Percentiles rank a stretch among this genome's conserved stretches.
phyloP scores from a whole-genome alignment of 2,329 filamentous ascomycete species.

The Penicillium sp. region DNA sequence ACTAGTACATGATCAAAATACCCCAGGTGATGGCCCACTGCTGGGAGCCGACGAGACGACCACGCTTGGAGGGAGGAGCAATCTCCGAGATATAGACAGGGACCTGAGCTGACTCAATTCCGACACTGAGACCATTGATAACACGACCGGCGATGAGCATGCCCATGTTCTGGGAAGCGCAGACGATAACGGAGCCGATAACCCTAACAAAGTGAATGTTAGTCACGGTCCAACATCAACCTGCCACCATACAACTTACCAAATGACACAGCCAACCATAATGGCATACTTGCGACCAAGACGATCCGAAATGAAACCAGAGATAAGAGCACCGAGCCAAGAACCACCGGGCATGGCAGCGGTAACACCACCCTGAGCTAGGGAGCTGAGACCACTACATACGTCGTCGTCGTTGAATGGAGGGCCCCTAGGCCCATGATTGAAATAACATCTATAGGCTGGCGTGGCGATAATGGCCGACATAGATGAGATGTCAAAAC shows the following conservation, averaged over 20 bases:
- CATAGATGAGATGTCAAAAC: constrained; percentile 39
- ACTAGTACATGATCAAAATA: constrained; percentile 68
- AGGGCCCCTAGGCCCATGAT: constrained; percentile 55
- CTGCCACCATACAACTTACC: constrained; percentile 30
- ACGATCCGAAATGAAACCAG: constrained; percentile 55
- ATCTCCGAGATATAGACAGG: constrained; percentile 71
- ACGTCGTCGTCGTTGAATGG: constrained; percentile 49
- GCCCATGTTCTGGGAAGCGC: constrained; percentile 59
- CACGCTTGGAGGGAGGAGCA: constrained; percentile 55
- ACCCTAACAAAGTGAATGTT: constrained; percentile 48
- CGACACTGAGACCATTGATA: constrained; percentile 69
- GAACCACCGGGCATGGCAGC: constrained; percentile 73
- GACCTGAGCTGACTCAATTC: constrained; percentile 68
- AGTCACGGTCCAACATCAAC: not conserved
- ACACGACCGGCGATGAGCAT: constrained; percentile 70
- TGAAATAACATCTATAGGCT: constrained; percentile 67
- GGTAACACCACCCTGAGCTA: constrained; percentile 66
- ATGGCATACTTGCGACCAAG: constrained; percentile 54
- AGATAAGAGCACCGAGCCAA: constrained; percentile 58
- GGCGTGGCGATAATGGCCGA: constrained; percentile 31
- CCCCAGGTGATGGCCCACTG: constrained; percentile 75
- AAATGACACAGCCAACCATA: constrained; percentile 50
- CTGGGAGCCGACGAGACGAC: constrained; percentile 67
- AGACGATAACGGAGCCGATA: constrained; percentile 57
- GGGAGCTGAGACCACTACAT: constrained; percentile 48